Evolutionary conservation across 352 stramenopile genomes (phyloP), one percentile per base, ranked within the genome.

Genomic region (Globisporangium perplexum): DNA sequence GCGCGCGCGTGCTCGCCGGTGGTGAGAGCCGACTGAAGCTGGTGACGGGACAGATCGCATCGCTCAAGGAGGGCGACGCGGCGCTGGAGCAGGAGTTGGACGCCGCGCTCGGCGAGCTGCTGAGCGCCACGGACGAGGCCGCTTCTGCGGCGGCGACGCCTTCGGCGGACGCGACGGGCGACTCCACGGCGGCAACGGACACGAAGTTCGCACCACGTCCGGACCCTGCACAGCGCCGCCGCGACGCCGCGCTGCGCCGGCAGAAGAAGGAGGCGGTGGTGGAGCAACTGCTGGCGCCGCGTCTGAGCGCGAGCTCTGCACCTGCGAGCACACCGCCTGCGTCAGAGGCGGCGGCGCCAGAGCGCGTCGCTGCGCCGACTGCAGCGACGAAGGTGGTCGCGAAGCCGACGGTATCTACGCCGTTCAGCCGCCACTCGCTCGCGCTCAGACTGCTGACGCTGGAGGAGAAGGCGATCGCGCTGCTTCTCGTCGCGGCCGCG

Each of bases 1-100:
- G 77, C 12, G 82, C 78, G 31, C 69, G 75, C 7, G 77, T 92
- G 46, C 49, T 92, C n/a, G 65, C 71, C n/a, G 63, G 71, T 11
- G 53, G 80, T 18, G 74, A 88, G 47, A 77, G 52, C 57, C 82
- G 82, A 0, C 48, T 92, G 24, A 79, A 89, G 65, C 60, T 89
- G 8, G 52, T 92, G 22, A 86, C 76, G 53, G 82, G 78, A 11
- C 62, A 88, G 56, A 76, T 87, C 30, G 64, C 65, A 23, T 75
- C 77, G 5, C 71, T 90, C 18, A 77, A 88, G 55, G 42, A 60
- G 24, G 38, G 7, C 45, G 28, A 42, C 23, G 35, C 24, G 11
- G 17, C 47, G 26, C 39, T 60, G 15, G 48, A 60, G 23, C 42
- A 50, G 14, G 63, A 74, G 26, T 56, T 72, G 33, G 58, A 68